Evolutionary conservation across 371 early-diverging fungal species (phyloP).

Genomic region (Haplosporangium sp.): DNA sequence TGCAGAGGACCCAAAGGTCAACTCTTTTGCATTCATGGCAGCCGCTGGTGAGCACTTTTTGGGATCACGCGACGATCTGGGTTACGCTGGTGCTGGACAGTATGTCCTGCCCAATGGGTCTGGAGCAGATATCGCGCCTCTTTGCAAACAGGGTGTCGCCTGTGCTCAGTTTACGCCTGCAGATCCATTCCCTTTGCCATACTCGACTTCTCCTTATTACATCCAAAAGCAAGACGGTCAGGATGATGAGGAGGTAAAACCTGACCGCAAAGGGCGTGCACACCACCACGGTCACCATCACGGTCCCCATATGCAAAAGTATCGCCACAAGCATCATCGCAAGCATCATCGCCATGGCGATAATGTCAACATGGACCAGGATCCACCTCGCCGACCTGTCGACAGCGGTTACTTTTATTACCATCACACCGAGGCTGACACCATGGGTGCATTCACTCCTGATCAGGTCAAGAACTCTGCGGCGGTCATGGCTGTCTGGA

Average conservation of each 20-base stretch:
- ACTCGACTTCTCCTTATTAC: constrained; percentile 49
- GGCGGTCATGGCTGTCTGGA: constrained; percentile 65
- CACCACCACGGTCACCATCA: constrained; percentile 1
- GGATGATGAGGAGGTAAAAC: constrained; percentile 2
- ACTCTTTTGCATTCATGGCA: constrained; percentile 39
- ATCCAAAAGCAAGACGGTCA: constrained; percentile 15
- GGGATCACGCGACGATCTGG: constrained; percentile 39
- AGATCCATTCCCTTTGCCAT: constrained; percentile 57
- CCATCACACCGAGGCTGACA: constrained; percentile 62
- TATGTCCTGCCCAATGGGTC: constrained; percentile 34
- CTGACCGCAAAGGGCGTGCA: not conserved
- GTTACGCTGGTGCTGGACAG: constrained; percentile 44
- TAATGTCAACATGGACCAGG: constrained; percentile 2
- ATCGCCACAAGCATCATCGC: constrained; percentile 3
- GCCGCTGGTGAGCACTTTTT: constrained; percentile 46
- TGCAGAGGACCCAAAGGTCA: constrained; percentile 38
- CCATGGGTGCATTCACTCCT: constrained; percentile 60
- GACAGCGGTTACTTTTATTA: constrained; percentile 58
- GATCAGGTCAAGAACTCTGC: constrained; percentile 62
- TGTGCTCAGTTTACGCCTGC: constrained; percentile 61
- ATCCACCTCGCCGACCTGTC: constrained; percentile 42
- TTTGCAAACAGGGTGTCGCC: constrained; percentile 61
- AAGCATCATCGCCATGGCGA: constrained; percentile 5
- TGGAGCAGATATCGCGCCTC: constrained; percentile 59
- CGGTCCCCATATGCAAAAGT: not conserved